A percentile compares a stretch with the other conserved stretches of the same genome.
Evolutionary conservation across 441 rosid species (phyloP).

Genomic region (Arabidopsis lyrata): DNA sequence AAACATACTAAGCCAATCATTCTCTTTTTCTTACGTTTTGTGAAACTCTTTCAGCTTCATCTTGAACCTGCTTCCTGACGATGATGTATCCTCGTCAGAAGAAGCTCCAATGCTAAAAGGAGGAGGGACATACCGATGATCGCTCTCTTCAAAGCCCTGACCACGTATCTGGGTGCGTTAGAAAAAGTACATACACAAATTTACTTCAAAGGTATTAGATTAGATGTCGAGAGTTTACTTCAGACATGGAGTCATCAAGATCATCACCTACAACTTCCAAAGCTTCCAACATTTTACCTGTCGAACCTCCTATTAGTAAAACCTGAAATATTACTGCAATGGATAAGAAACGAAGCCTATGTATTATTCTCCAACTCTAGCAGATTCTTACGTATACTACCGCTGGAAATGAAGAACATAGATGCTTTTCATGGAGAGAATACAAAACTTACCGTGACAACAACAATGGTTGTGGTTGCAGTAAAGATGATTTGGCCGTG

Average conservation of each 20-base stretch:
- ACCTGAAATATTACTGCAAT: slow-evolving; percentile 60
- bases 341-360: slow-evolving; percentile 23
- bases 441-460: slow-evolving; percentile 70
- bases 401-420: slow-evolving; percentile 19
- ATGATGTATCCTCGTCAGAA: slow-evolving; percentile 60
- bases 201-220: slow-evolving; percentile 19
- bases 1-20: slow-evolving; percentile 19
- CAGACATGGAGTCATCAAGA: slow-evolving; percentile 62
- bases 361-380: slow-evolving; percentile 14
- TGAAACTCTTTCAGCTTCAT: slow-evolving; percentile 87
- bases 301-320: slow-evolving; percentile 92
- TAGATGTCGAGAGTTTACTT: slow-evolving; percentile 59
- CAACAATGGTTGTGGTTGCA: slow-evolving; percentile 93
- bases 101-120: slow-evolving; percentile 57
- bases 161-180: slow-evolving; percentile 32
- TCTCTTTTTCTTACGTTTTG: slow-evolving; percentile 54
- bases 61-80: slow-evolving; percentile 81
- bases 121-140: slow-evolving; percentile 54
- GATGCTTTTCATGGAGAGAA: slow-evolving; percentile 15
- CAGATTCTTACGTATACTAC: slow-evolving; percentile 11
- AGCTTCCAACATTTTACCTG: slow-evolving; percentile 97
- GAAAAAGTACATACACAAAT: background rate
- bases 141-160: slow-evolving; percentile 61
- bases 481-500: slow-evolving; percentile 98
- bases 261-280: slow-evolving; percentile 86